Evolutionary conservation across 2,329 filamentous ascomycete species (phyloP).

Genomic region (Sclerotinia subarctica): DNA sequence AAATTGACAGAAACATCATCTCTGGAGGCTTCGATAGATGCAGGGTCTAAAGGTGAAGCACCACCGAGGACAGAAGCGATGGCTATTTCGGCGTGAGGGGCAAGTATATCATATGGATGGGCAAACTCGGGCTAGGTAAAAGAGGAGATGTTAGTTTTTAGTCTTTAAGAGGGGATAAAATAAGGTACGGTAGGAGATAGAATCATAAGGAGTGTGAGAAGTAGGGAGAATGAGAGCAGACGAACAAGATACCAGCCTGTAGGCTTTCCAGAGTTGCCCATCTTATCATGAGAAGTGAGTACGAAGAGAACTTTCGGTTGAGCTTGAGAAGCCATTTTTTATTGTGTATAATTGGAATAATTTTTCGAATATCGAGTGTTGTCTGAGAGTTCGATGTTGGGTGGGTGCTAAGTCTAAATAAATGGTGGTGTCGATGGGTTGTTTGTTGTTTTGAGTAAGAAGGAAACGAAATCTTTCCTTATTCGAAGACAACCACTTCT

Average conservation of each 20-base stretch:
- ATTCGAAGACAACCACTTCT: not conserved
- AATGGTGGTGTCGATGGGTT: no score
- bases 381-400: not conserved
- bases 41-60: constrained; percentile 46
- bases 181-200: not conserved
- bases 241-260: constrained; percentile 53
- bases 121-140: constrained; percentile 46
- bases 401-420: not conserved
- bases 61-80: constrained; percentile 47
- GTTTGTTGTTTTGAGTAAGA: constrained; percentile 1
- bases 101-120: constrained; percentile 46
- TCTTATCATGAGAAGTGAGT: constrained; percentile 44
- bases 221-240: constrained; percentile 9
- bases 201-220: not conserved
- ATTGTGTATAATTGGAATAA: not conserved
- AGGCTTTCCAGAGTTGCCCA: constrained; percentile 40
- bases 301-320: constrained; percentile 51
- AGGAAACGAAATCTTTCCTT: not conserved
- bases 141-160: constrained; percentile 27
- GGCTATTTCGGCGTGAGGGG: constrained; percentile 42
- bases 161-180: not conserved
- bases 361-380: not conserved
- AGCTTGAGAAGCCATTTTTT: constrained; percentile 18
- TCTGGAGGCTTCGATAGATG: constrained; percentile 44
- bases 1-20: constrained; percentile 43